These are phyloP conservation scores for Durotheca rogersii DNA, from an alignment of 495 filamentous ascomycete species.

Conservation along the genomic window DNA sequence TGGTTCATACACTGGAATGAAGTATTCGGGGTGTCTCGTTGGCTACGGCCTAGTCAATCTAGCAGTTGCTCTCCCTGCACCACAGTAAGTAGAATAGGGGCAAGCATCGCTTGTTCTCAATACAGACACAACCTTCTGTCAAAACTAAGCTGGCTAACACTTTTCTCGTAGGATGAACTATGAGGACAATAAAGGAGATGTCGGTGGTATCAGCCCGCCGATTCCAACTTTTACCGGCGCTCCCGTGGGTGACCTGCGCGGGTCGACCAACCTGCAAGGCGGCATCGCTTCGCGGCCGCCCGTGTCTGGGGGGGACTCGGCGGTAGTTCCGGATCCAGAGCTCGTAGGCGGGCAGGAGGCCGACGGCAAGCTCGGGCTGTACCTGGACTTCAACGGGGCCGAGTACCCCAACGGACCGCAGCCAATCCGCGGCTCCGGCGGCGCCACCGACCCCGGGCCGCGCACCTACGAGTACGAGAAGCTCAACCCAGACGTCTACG, in stretches of 20 bases:
- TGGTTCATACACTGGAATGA: too few relatives aligned
- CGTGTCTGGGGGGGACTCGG: slow-evolving; percentile 35
- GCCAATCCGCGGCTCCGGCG: slow-evolving; percentile 62
- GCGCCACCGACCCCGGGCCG: slow-evolving; percentile 63
- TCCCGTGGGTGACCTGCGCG: slow-evolving; percentile 38
- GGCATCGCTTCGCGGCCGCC: slow-evolving; percentile 40
- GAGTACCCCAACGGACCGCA: slow-evolving; percentile 56
- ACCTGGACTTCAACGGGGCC: slow-evolving; percentile 62
- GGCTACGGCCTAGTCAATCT: slow-evolving; percentile 23
- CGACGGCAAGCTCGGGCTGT: slow-evolving; percentile 57
- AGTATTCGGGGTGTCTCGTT: slow-evolving; percentile 22
- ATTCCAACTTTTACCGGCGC: slow-evolving; percentile 35
- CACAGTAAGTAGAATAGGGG: slow-evolving; percentile 34
- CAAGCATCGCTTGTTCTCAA: background rate
- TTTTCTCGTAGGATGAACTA: slow-evolving; percentile 26
- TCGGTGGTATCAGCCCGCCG: slow-evolving; percentile 40
- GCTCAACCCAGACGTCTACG: slow-evolving; percentile 64
- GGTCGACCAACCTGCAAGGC: slow-evolving; percentile 39
- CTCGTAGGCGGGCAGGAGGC: slow-evolving; percentile 55
- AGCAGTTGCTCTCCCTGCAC: slow-evolving; percentile 25
- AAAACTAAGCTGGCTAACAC: too few relatives aligned
- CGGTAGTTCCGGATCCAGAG: slow-evolving; percentile 37
- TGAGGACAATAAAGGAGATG: slow-evolving; percentile 39
- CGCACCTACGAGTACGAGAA: slow-evolving; percentile 62
- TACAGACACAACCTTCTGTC: too few relatives aligned